Percentiles rank a stretch among this genome's conserved stretches.
These are phyloP conservation scores for Aspergillus ustus DNA, from an alignment of 2,329 filamentous ascomycete genomes.

Conservation along the genomic window DNA sequence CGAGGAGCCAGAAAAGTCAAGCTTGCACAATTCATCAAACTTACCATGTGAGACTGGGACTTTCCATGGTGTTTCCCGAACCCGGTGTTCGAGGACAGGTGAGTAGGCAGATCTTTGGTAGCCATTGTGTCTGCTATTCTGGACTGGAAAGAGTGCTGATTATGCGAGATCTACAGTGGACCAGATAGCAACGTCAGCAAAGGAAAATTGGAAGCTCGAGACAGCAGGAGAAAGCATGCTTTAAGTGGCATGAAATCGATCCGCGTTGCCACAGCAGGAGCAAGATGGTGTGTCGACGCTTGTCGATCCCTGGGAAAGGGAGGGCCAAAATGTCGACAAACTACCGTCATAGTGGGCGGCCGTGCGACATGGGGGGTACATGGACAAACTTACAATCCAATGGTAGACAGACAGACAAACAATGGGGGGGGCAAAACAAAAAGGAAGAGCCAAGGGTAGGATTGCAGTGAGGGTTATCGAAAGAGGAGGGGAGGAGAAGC, in stretches of 20 bases:
- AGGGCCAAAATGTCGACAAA: slow-evolving; percentile 31
- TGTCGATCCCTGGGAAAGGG: slow-evolving; percentile 31
- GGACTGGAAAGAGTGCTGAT: slow-evolving; percentile 1
- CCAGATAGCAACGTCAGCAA: background rate
- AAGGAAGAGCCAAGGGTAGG: slow-evolving; percentile 5
- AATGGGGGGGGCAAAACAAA: background rate
- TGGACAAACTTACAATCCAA: slow-evolving; percentile 10
- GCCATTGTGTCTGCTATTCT: slow-evolving; percentile 61
- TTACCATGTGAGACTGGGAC: slow-evolving; percentile 61
- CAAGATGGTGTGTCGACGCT: slow-evolving; percentile 15
- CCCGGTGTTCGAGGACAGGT: slow-evolving; percentile 59
- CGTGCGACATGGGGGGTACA: slow-evolving; percentile 8
- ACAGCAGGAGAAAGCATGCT: slow-evolving; percentile 1
- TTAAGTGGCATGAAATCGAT: background rate
- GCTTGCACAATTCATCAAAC: slow-evolving; percentile 27
- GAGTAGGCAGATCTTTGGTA: slow-evolving; percentile 77
- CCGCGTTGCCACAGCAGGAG: slow-evolving; percentile 27
- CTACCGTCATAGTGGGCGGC: slow-evolving; percentile 35
- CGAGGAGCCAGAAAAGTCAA: background rate
- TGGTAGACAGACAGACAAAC: slow-evolving; percentile 1
- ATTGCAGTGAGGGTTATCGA: slow-evolving; percentile 13
- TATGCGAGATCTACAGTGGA: background rate
- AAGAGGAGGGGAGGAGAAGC: slow-evolving; percentile 19
- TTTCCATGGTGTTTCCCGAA: slow-evolving; percentile 59
- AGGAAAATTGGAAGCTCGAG: background rate